phyloP scores from a whole-genome alignment of 768 basidiomycete species.

The Suillus bovinus region DNA sequence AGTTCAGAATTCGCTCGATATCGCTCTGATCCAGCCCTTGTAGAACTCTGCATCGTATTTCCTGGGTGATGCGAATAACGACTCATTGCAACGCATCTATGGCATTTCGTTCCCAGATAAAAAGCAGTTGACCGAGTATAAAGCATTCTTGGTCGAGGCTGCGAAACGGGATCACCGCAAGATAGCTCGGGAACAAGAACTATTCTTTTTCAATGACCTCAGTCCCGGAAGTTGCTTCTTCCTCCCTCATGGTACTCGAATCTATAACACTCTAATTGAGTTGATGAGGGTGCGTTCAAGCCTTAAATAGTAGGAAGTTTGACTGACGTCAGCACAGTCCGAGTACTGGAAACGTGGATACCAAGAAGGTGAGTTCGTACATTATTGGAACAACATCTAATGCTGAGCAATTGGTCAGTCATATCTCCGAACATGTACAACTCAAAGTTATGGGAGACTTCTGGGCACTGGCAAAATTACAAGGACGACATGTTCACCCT shows the following conservation, averaged over 20 bases:
- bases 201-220: constrained; percentile 98
- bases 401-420: constrained; percentile 46
- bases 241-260: constrained; percentile 94
- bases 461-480: constrained; percentile 98
- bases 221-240: constrained; percentile 97
- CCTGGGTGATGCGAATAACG: constrained; percentile 90
- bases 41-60: constrained; percentile 98
- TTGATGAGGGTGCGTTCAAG: constrained; percentile 74
- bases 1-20: not conserved
- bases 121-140: constrained; percentile 93
- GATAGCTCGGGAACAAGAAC: constrained; percentile 97
- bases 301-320: constrained; percentile 10
- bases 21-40: not conserved
- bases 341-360: constrained; percentile 97
- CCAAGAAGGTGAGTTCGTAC: constrained; percentile 66
- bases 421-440: constrained; percentile 99
- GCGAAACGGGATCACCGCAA: constrained; percentile 97
- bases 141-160: constrained; percentile 93
- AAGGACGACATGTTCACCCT: constrained; percentile 97
- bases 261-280: constrained; percentile 92
- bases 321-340: constrained; percentile 42
- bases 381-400: constrained; percentile 4
- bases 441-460: constrained; percentile 95
- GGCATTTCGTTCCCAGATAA: constrained; percentile 99
- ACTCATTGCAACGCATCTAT: constrained; percentile 94